Evolutionary conservation across 345 rosid genomes (phyloP), one percentile per base, ranked within the genome.

Genomic region (Triadica sebifera): DNA sequence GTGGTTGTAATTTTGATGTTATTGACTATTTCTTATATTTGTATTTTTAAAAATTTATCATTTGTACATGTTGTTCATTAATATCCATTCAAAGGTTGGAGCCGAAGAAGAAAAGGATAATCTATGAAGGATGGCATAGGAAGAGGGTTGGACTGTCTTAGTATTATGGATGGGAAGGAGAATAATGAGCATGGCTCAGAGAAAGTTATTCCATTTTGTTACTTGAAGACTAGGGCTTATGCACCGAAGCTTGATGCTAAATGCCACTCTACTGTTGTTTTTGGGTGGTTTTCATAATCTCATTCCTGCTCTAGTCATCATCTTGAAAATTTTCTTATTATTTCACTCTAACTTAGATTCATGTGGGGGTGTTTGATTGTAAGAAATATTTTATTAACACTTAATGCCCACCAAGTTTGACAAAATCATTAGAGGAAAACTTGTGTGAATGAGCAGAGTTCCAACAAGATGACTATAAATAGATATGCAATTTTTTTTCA

Each of bases 191-290:
- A 80, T 87, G 87, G 76, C 58, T 46, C 81, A 3, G 89, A 79
- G 80, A 84, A 81, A 83, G 76, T n/a, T n/a, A n/a, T n/a, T n/a
- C n/a, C n/a, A n/a, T n/a, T n/a, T n/a, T n/a, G n/a, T n/a, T n/a
- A n/a, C n/a, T n/a, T n/a, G n/a, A n/a, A n/a, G n/a, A n/a, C 76
- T 71, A 83, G 71, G 83, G 87, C 94, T 49, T 91, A 87, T 53
- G 81, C 81, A 72, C 90, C 98, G 8, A 98, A 94, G 90, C 81
- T 69, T 43, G 91, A 90, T 67, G 90, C 94, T 39, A 91, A 85
- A 85, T 94, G 98, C 81, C 98, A 94, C 74, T 84, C 94, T 19
- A 94, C 96, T 55, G 98, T 94, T 89, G 98, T n/a, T n/a, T n/a
- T n/a, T n/a, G n/a, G n/a, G n/a, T n/a, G n/a, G n/a, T n/a, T n/a